phyloP scores from a whole-genome alignment of 2,329 filamentous ascomycete species.

The Trematosphaeria pertusa region DNA sequence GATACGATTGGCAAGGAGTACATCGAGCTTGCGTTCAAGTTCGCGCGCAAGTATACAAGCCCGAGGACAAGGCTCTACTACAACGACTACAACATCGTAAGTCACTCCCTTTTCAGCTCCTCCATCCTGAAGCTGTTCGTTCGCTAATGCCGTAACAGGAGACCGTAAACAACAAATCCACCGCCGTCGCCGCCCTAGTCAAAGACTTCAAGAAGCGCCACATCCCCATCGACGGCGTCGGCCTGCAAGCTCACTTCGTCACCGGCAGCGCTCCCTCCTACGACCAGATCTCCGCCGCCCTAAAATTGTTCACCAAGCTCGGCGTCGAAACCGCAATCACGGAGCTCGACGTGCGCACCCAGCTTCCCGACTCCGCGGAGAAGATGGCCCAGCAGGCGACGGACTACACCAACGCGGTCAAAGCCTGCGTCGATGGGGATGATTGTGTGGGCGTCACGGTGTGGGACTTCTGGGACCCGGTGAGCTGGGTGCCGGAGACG shows the following conservation, averaged over 20 bases:
- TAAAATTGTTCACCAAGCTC: slow-evolving; percentile 59
- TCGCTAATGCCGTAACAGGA: no score
- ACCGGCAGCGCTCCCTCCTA: slow-evolving; percentile 60
- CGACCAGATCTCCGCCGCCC: slow-evolving; percentile 52
- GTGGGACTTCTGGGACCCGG: slow-evolving; percentile 52
- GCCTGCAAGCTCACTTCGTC: slow-evolving; percentile 68
- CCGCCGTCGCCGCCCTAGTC: slow-evolving; percentile 39
- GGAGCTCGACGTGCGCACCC: slow-evolving; percentile 65
- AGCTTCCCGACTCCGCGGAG: slow-evolving; percentile 53
- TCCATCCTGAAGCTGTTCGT: no score
- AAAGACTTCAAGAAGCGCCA: slow-evolving; percentile 46
- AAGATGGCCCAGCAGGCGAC: slow-evolving; percentile 55
- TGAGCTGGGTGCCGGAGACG: slow-evolving; percentile 46
- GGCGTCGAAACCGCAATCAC: slow-evolving; percentile 67
- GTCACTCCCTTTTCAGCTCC: slow-evolving; percentile 12
- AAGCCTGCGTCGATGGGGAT: slow-evolving; percentile 45
- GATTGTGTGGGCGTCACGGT: slow-evolving; percentile 50
- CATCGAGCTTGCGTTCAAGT: slow-evolving; percentile 64
- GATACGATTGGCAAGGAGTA: slow-evolving; percentile 63
- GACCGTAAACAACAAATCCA: slow-evolving; percentile 56
- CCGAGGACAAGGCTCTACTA: slow-evolving; percentile 66
- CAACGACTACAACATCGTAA: no score
- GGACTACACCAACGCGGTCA: slow-evolving; percentile 53
- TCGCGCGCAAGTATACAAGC: slow-evolving; percentile 61
- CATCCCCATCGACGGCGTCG: slow-evolving; percentile 66